Conservation (phyloP, 768 basidiomycete genomes). For the Tulasnella sp. region DNA sequence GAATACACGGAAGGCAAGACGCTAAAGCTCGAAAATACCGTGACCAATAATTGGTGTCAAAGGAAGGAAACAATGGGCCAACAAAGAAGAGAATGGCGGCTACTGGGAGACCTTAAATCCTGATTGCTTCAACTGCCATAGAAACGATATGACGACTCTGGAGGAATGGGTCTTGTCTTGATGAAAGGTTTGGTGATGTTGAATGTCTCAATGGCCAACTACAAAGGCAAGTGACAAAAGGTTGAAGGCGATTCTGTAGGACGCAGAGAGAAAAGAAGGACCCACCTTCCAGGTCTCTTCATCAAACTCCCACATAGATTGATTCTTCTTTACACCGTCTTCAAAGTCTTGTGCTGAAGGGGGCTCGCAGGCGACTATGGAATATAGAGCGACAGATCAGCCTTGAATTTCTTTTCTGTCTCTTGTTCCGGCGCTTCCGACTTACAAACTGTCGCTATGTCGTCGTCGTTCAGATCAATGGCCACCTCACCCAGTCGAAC, state of each 20-base stretch:
- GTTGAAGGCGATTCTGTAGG: background rate
- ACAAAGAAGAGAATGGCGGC: too few species aligned
- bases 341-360: slow-evolving; percentile 54
- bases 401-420: background rate
- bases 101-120: too few species aligned
- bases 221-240: background rate
- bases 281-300: slow-evolving; percentile 79
- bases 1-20: too few species aligned
- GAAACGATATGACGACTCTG: slow-evolving; percentile 13
- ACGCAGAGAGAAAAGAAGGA: background rate
- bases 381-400: background rate
- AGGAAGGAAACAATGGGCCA: too few species aligned
- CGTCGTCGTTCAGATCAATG: slow-evolving; percentile 43
- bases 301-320: slow-evolving; percentile 87
- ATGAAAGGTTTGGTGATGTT: slow-evolving; percentile 65
- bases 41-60: too few species aligned
- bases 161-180: slow-evolving; percentile 46
- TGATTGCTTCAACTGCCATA: background rate
- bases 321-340: slow-evolving; percentile 57
- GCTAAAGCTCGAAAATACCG: too few species aligned
- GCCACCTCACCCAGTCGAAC: slow-evolving; percentile 76
- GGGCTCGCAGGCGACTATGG: slow-evolving; percentile 48
- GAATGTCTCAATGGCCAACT: slow-evolving; percentile 67
- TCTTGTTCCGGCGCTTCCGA: background rate
- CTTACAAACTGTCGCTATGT: background rate